phyloP scores from a whole-genome alignment of 73 alveolate genomes.

The Tetrahymena malaccensis region DNA sequence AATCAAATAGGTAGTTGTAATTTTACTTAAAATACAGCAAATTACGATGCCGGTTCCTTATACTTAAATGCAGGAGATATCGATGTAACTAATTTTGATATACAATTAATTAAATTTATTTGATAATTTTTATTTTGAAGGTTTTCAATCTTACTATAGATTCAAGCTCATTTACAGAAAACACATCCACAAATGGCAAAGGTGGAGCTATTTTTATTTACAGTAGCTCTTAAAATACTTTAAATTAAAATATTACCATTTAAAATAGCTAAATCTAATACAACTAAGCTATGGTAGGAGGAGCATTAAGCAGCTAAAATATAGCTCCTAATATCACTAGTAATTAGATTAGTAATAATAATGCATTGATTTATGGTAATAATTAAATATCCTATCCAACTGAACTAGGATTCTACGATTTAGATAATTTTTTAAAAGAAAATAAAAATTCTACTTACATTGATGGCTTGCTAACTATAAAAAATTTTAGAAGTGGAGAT shows the following conservation, averaged over 20 bases:
- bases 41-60: neutral
- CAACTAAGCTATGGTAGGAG: neutral
- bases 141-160: neutral
- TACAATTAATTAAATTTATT: too few relatives aligned
- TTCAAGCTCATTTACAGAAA: neutral
- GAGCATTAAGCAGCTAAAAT: neutral
- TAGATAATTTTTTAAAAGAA: neutral
- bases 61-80: neutral
- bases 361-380: neutral
- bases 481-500: neutral
- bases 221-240: neutral
- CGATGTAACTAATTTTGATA: neutral
- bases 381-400: neutral
- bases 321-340: neutral
- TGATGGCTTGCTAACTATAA: neutral
- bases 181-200: neutral
- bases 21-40: neutral
- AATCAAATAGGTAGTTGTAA: neutral
- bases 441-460: neutral
- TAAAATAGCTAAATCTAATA: neutral
- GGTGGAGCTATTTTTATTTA: neutral
- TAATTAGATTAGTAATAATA: neutral
- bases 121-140: neutral
- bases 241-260: neutral
- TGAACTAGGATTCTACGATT: neutral